Evolutionary conservation across 257 asterid genomes (phyloP).

Genomic region (Solanum boliviense): DNA sequence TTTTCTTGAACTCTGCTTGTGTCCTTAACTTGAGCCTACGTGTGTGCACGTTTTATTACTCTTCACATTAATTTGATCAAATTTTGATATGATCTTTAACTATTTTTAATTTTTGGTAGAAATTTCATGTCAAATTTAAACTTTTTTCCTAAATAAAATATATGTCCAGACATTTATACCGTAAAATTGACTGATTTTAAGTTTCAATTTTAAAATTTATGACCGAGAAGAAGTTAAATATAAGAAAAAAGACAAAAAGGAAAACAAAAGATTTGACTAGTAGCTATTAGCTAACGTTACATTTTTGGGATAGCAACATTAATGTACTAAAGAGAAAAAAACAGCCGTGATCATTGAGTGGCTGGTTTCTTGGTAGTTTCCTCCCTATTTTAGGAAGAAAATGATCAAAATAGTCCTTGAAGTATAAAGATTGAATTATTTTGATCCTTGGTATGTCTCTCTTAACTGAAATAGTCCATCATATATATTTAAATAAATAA

Average conservation of each 20-base stretch:
- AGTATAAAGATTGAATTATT: background rate
- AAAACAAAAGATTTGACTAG: background rate
- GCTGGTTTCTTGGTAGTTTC: background rate
- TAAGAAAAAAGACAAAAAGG: background rate
- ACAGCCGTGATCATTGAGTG: background rate
- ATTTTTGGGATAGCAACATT: background rate
- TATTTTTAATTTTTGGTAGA: background rate
- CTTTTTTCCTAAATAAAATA: too few relatives aligned
- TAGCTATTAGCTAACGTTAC: background rate
- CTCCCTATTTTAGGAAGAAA: background rate
- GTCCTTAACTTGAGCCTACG: background rate
- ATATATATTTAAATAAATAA: too few relatives aligned
- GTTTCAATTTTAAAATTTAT: too few relatives aligned
- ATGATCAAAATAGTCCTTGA: background rate
- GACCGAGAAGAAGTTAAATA: accelerated
- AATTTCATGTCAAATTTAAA: background rate
- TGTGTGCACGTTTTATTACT: background rate
- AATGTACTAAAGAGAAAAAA: background rate
- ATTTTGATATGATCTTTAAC: background rate
- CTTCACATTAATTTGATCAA: background rate
- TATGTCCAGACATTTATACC: too few relatives aligned
- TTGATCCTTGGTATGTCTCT: background rate
- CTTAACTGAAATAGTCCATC: background rate
- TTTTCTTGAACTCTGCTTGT: background rate
- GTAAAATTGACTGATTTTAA: too few relatives aligned